These are phyloP conservation scores for Chenopodium quinoa DNA, from an alignment of 148 eudicot species.

Conservation along the genomic window DNA sequence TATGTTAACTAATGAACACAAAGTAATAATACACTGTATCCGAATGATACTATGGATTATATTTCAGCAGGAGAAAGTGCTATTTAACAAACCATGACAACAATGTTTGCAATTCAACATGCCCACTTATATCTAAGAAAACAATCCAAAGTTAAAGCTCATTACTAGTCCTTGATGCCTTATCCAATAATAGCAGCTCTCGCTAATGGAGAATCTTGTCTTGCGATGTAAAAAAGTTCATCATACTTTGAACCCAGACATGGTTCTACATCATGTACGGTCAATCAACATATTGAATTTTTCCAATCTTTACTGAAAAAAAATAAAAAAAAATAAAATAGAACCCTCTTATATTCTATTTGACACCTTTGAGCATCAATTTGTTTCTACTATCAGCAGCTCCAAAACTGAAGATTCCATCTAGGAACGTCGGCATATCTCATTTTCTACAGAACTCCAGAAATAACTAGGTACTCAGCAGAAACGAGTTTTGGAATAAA, in stretches of 20 bases:
- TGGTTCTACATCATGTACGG: constrained; percentile 17
- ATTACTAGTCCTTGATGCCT: neutral
- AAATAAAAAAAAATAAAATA: neutral
- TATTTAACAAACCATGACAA: neutral
- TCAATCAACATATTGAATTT: constrained; percentile 1
- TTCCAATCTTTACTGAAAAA: neutral
- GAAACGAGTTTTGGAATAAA: constrained; percentile 11
- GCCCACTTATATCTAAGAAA: neutral
- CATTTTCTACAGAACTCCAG: neutral
- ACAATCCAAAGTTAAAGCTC: neutral
- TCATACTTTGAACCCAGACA: constrained; percentile 19
- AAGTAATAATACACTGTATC: too few species aligned
- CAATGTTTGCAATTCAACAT: neutral
- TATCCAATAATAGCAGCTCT: neutral
- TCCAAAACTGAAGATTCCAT: neutral
- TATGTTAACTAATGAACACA: neutral
- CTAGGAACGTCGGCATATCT: neutral
- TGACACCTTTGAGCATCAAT: neutral
- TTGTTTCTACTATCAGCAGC: neutral
- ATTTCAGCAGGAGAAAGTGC: neutral
- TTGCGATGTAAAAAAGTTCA: neutral
- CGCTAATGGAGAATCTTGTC: constrained; percentile 1
- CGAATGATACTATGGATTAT: neutral
- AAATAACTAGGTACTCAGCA: neutral
- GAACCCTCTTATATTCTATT: neutral